Base-by-base conservation (phyloP, 257 asterid genomes). In the Primulina tabacum region DNA sequence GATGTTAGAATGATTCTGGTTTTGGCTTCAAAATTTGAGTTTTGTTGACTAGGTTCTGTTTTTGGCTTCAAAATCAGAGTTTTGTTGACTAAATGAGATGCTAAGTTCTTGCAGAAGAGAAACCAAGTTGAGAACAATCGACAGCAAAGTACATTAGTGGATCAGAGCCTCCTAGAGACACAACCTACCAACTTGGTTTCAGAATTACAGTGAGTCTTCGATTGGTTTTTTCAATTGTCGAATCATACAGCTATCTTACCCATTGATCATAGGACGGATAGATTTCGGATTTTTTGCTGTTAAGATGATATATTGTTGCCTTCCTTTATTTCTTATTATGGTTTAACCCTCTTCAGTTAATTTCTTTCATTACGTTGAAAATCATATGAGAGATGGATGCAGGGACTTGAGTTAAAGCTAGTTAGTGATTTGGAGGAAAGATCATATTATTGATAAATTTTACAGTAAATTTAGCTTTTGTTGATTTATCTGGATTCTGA, bases 131-230 rank as follows among this genome's bases (percentile, higher is more conserved):
- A 72, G 59, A 76, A 81, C 68, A 73, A 77, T 78, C 83, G 71
- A 70, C 84, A 72, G 68, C 86, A 70, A 56, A 64, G 38, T 5
- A 61, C 32, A 34, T 43, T 77, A 60, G 64, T 79, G 21, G 89
- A 88, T 68, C 84, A 79, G 55, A 57, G 76, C 20, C 74, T 76
- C 73, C n/a, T 70, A n/a, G 91, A 83, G 70, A 72, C 81, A 35
- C 79, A 75, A 3, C 76, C 76, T 5, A 34, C 67, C 34, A 70
- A 79, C 62, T 67, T 78, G 75, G 80, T 83, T 76, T 33, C 82
- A 0, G 88, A 82, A 47, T 78, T 79, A 56, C 28, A 61, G 99
- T 90, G 71, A 89, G 92, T 72, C 61, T 28, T 58, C 68, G 35
- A 33, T 60, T 73, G 69, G 62, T 64, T 29, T 61, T 24, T 67